Evolutionary conservation across 2,329 filamentous ascomycete species (phyloP).

Genomic region (Calycina marina): DNA sequence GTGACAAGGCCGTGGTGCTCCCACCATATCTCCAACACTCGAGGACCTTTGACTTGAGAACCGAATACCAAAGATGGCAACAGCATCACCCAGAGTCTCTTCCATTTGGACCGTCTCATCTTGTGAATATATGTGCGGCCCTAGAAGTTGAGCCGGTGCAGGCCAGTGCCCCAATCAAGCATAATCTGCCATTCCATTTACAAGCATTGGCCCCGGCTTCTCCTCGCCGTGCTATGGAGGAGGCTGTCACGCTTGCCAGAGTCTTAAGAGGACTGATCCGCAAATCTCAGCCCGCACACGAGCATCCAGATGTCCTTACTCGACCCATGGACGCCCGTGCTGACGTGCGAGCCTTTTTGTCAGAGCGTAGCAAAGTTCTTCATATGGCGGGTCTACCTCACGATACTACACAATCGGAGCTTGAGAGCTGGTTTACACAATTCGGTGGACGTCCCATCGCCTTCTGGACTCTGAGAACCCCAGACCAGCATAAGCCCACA

Average conservation of each 20-base stretch:
- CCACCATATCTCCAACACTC: conserved; percentile 97
- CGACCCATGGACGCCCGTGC: conserved; percentile 93
- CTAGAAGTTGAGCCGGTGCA: conserved; percentile 96
- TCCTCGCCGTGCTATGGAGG: conserved; percentile 91
- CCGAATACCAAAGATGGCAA: conserved; percentile 97
- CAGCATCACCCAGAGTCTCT: conserved; percentile 95
- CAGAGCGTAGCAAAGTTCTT: conserved; percentile 92
- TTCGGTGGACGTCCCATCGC: conserved; percentile 95
- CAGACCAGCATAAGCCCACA: conserved; percentile 98
- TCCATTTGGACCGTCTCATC: conserved; percentile 86
- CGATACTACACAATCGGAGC: conserved; percentile 94
- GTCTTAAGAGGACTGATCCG: conserved; percentile 85
- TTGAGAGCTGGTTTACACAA: conserved; percentile 99
- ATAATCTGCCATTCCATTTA: conserved; percentile 94
- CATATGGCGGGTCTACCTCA: conserved; percentile 96
- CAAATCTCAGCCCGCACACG: conserved; percentile 87
- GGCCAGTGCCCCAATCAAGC: conserved; percentile 94
- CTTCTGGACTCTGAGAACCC: conserved; percentile 95
- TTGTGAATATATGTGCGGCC: conserved; percentile 95
- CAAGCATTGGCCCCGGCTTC: conserved; percentile 92
- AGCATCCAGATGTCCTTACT: conserved; percentile 88
- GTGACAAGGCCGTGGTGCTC: conserved; percentile 93
- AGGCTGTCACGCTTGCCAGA: conserved; percentile 83
- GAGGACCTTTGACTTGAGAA: conserved; percentile 88
- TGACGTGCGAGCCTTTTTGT: conserved; percentile 89